phyloP scores from a whole-genome alignment of 2,329 filamentous ascomycete genomes.

The Phialocephala subalpina region DNA sequence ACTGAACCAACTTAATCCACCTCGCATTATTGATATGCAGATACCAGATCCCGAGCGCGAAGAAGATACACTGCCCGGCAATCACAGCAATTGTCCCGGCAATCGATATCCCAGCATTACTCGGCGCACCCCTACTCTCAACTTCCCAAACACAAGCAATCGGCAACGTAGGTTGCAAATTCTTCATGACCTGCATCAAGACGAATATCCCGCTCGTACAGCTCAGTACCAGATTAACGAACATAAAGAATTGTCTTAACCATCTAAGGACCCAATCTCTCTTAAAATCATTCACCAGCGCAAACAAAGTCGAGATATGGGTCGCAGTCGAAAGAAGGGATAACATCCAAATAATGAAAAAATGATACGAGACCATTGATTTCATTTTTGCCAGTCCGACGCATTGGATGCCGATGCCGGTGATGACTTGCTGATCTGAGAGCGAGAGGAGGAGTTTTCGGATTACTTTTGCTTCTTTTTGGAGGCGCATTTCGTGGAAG shows the following conservation, averaged over 20 bases:
- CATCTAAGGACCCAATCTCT: slow-evolving; percentile 72
- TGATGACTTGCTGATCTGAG: slow-evolving; percentile 74
- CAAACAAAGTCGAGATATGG: slow-evolving; percentile 70
- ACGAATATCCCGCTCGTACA: slow-evolving; percentile 91
- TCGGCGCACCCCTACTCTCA: slow-evolving; percentile 46
- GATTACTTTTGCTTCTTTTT: slow-evolving; percentile 57
- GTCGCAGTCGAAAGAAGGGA: slow-evolving; percentile 70
- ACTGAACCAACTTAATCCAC: slow-evolving; percentile 63
- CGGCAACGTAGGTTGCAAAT: slow-evolving; percentile 67
- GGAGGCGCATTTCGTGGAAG: slow-evolving; percentile 57
- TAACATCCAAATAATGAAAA: slow-evolving; percentile 76
- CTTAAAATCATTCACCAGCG: slow-evolving; percentile 70
- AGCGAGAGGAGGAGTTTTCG: slow-evolving; percentile 72
- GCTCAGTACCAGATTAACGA: slow-evolving; percentile 67
- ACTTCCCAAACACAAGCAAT: slow-evolving; percentile 68
- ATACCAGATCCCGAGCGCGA: slow-evolving; percentile 69
- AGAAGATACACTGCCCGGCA: slow-evolving; percentile 64
- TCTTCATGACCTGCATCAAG: slow-evolving; percentile 91
- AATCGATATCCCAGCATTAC: slow-evolving; percentile 57
- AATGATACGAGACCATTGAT: slow-evolving; percentile 70
- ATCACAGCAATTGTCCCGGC: slow-evolving; percentile 69
- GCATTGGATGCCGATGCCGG: slow-evolving; percentile 72
- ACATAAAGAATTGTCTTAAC: slow-evolving; percentile 71
- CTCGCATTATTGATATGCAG: slow-evolving; percentile 62
- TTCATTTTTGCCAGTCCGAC: slow-evolving; percentile 67